Evolutionary conservation across 805 yeast species (phyloP).

Genomic region (Maudiozyma barnettii): DNA sequence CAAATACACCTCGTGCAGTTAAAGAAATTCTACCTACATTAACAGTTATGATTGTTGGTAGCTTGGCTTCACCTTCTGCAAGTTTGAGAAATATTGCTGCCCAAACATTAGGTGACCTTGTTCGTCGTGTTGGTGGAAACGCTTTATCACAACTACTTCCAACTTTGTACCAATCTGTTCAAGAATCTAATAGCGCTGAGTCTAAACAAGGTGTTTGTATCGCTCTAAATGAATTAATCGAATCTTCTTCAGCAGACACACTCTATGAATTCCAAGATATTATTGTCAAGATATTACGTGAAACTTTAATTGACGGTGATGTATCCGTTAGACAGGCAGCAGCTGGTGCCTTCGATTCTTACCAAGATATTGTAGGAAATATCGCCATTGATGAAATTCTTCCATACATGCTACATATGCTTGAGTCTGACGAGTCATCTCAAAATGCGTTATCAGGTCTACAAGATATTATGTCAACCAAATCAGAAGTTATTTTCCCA

Average conservation of each 20-base stretch:
- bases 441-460: conserved; percentile 79
- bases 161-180: conserved; percentile 58
- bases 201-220: conserved; percentile 95
- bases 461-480: conserved; percentile 84
- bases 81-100: conserved; percentile 83
- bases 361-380: conserved; percentile 75
- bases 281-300: conserved; percentile 67
- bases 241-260: conserved; percentile 55
- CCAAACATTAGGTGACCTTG: conserved; percentile 86
- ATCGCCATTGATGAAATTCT: conserved; percentile 80
- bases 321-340: conserved; percentile 80
- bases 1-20: conserved; percentile 90
- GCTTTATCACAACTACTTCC: conserved; percentile 82
- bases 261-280: conserved; percentile 55
- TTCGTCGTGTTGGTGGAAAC: conserved; percentile 83
- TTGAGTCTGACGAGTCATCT: conserved; percentile 49
- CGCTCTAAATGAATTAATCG: conserved; percentile 78
- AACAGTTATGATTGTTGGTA: conserved; percentile 67
- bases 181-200: conserved; percentile 56
- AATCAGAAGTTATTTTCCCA: conserved; percentile 88
- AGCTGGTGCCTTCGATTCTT: conserved; percentile 79
- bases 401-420: conserved; percentile 68
- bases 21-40: conserved; percentile 85
- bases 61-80: conserved; percentile 75
- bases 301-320: conserved; percentile 67